Evolutionary conservation across 805 yeast genomes (phyloP), one percentile per base, ranked within the genome.

Genomic region (Pichia heedii): DNA sequence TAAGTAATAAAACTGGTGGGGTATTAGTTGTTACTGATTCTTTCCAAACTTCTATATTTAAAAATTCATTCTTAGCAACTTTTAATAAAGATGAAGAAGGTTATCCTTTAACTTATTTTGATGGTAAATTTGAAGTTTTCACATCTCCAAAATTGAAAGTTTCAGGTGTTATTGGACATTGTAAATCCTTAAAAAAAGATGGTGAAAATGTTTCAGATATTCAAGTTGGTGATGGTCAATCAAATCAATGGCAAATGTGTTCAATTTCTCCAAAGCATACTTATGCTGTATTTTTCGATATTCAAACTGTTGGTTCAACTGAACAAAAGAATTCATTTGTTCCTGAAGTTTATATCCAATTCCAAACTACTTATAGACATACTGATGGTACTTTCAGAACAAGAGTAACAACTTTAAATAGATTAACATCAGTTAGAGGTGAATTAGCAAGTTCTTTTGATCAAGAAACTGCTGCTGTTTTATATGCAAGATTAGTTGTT

Each of bases 391-490:
- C 90, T 12, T 83, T 77, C 58, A 76, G 97, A 57, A 69, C 86
- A 47, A 77, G 97, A 54, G 97, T 93, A 30, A 90, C 98, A 20
- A 93, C 97, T 0, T 72, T 93, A 46, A 68, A 71, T 45, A 70
- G 77, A 58, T 61, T 71, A 47, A 71, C 77, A 45, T 73, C 79
- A 13, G 59, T 57, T 39, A 64, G 71, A 22, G 76, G 75, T 36
- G 76, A 72, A 39, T 64, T 76, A 46, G 66, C 78, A 16, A 65
- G 65, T 46, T 57, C 93, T n/a, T 93, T 93, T 62, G 99, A 93
- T 66, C 97, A 93, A 70, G 97, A 93, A 65, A 96, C 97, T 12
- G 96, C 98, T 3, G 95, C 96, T 15, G 97, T 89, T 1, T 68
- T 89, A 46, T 82, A 90, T 81, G 83, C 97, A 2, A 74, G 97